These are phyloP conservation scores for Kodamaea fukazawae DNA, from an alignment of 805 yeast species.

Conservation along the genomic window DNA sequence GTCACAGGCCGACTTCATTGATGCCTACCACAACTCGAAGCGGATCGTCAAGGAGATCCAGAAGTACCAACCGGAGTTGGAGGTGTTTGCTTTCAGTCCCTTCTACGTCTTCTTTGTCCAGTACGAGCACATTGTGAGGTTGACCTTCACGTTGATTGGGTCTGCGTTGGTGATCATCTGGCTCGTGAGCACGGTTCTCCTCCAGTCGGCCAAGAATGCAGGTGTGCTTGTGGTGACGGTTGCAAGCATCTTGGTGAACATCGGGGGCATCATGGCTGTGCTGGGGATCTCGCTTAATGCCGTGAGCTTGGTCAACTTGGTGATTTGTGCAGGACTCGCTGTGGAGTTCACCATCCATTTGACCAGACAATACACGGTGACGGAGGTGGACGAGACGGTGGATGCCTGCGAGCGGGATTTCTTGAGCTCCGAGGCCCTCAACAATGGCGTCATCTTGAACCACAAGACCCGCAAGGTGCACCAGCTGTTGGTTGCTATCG, in stretches of 20 bases:
- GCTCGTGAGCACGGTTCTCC: slow-evolving; percentile 48
- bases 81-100: slow-evolving; percentile 86
- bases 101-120: slow-evolving; percentile 93
- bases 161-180: slow-evolving; percentile 55
- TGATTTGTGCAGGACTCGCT: slow-evolving; percentile 90
- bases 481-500: slow-evolving; percentile 72
- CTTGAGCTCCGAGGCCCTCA: background rate
- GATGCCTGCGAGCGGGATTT: slow-evolving; percentile 1
- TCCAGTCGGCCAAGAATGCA: slow-evolving; percentile 69
- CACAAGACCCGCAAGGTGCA: slow-evolving; percentile 32
- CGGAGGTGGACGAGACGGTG: slow-evolving; percentile 4
- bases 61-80: slow-evolving; percentile 32
- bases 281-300: slow-evolving; percentile 83
- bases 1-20: slow-evolving; percentile 81
- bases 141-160: slow-evolving; percentile 53
- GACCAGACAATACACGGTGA: slow-evolving; percentile 67
- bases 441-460: slow-evolving; percentile 3
- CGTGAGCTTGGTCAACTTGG: slow-evolving; percentile 79
- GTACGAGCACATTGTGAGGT: slow-evolving; percentile 61
- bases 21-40: slow-evolving; percentile 70
- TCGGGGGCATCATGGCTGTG: slow-evolving; percentile 76
- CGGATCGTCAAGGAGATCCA: slow-evolving; percentile 61
- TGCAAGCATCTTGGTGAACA: slow-evolving; percentile 59
- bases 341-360: slow-evolving; percentile 93
- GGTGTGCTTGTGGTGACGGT: slow-evolving; percentile 51